Evolutionary conservation across 2,329 filamentous ascomycete species (phyloP).

Genomic region (Bipolaris zeicola): DNA sequence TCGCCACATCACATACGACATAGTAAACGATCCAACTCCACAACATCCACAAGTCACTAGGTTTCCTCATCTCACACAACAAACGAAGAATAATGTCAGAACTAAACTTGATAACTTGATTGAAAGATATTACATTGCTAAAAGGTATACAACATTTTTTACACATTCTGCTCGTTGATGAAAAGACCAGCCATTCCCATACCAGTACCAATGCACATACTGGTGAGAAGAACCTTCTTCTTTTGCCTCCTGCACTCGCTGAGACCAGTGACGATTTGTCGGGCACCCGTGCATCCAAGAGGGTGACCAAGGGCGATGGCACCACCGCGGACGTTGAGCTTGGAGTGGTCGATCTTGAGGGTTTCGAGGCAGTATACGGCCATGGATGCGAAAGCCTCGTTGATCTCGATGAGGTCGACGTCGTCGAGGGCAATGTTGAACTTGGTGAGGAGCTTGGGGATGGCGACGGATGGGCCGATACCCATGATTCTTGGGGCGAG

Average conservation of each 20-base stretch:
- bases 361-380: constrained; percentile 82
- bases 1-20: too few relatives aligned
- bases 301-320: constrained; percentile 85
- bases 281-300: constrained; percentile 75
- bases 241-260: constrained; percentile 82
- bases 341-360: constrained; percentile 71
- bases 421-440: constrained; percentile 79
- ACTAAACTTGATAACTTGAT: too few relatives aligned
- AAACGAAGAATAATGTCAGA: too few relatives aligned
- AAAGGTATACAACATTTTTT: not conserved
- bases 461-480: constrained; percentile 75
- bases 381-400: constrained; percentile 98
- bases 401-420: constrained; percentile 89
- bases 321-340: constrained; percentile 82
- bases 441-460: constrained; percentile 81
- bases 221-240: constrained; percentile 90
- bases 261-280: constrained; percentile 87
- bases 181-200: constrained; percentile 71
- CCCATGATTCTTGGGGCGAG: constrained; percentile 96
- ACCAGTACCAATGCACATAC: constrained; percentile 79
- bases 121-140: not conserved
- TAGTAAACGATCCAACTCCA: too few relatives aligned
- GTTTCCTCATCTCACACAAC: too few relatives aligned
- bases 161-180: constrained; percentile 63
- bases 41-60: too few relatives aligned